Conservation (phyloP, 805 yeast genomes). For the Schizosaccharomyces octosporus region DNA sequence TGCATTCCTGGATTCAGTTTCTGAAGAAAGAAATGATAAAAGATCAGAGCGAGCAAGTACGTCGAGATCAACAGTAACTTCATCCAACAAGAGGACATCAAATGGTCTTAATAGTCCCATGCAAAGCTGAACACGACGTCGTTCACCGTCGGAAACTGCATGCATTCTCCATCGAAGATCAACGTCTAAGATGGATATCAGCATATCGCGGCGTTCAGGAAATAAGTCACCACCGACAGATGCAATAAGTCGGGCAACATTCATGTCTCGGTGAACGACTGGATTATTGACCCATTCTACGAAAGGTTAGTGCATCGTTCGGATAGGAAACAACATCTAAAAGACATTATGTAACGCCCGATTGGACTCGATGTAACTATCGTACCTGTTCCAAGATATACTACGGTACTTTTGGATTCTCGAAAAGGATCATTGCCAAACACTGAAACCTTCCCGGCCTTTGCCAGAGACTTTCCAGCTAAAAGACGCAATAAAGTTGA, state of each 20-base stretch:
- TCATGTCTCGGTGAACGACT: constrained; percentile 72
- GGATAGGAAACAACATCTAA: constrained; percentile 14
- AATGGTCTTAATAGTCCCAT: constrained; percentile 89
- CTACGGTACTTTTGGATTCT: constrained; percentile 22
- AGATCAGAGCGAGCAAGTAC: constrained; percentile 66
- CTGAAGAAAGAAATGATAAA: constrained; percentile 43
- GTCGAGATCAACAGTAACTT: constrained; percentile 89
- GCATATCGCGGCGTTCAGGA: constrained; percentile 49
- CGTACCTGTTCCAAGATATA: constrained; percentile 55
- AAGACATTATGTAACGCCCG: constrained; percentile 89
- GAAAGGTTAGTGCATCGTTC: not conserved
- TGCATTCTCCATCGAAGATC: constrained; percentile 85
- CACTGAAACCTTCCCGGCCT: constrained; percentile 41
- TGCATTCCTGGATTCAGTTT: constrained; percentile 43
- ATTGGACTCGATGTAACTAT: constrained; percentile 13
- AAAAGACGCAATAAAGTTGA: constrained; percentile 62
- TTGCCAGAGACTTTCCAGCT: constrained; percentile 77
- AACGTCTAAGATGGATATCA: constrained; percentile 58
- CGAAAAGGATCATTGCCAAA: constrained; percentile 78
- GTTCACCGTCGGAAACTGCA: constrained; percentile 76
- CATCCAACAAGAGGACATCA: constrained; percentile 69
- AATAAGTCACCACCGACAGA: constrained; percentile 64
- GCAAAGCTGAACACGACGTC: constrained; percentile 76
- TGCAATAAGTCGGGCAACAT: constrained; percentile 51
- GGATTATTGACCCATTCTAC: constrained; percentile 83